Evolutionary conservation across 2,329 filamentous ascomycete genomes (phyloP).

Genomic region (Colletotrichum sp.): DNA sequence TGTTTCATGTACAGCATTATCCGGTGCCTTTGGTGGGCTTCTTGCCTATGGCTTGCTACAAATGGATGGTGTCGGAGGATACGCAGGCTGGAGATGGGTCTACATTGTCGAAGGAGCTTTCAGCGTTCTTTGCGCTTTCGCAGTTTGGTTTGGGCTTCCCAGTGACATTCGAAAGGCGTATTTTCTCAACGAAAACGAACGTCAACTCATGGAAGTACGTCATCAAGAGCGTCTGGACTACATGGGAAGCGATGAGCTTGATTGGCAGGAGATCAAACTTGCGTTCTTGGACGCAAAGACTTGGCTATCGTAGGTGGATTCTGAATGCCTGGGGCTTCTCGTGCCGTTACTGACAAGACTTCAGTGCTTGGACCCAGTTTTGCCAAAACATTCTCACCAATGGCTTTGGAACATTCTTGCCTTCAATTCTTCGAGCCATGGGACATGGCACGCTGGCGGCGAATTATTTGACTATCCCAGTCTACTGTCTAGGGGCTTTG

Average conservation of each 20-base stretch:
- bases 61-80: background rate
- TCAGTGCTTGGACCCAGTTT: background rate
- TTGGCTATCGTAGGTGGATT: background rate
- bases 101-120: background rate
- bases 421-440: background rate
- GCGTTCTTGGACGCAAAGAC: background rate
- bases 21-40: background rate
- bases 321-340: accelerated
- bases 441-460: background rate
- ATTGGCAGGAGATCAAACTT: background rate
- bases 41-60: background rate
- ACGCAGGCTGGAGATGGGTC: background rate
- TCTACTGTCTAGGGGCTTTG: background rate
- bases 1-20: background rate
- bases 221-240: background rate
- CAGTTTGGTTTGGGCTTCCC: background rate
- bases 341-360: background rate
- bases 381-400: background rate
- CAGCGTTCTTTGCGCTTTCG: background rate
- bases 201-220: background rate
- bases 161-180: background rate
- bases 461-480: background rate
- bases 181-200: background rate
- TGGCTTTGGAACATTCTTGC: background rate
- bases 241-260: background rate